Base-by-base conservation (phyloP, 225 moss, liverwort and hornwort species). In the Pleurozium schreberi region DNA sequence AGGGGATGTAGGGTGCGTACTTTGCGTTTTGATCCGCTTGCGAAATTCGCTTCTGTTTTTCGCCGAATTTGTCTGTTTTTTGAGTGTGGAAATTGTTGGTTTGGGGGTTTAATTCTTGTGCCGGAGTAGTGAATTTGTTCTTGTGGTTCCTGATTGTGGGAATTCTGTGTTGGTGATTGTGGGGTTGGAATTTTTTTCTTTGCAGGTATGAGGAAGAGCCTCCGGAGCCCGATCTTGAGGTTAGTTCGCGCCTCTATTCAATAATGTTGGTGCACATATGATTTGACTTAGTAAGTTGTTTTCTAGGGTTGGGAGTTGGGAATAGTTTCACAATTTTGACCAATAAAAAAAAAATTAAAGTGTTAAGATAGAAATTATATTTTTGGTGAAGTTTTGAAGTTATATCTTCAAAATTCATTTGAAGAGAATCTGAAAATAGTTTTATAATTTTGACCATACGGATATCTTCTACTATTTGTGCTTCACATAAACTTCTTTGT, bases 121-220 rank as follows among this genome's bases (percentile, higher is more conserved):
- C 38, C 42, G 28, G 60, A 71, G 40, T 62, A 47, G 36, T 69
- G 11, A 20, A 33, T 38, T 80, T 69, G 14, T 43, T 49, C 52
- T 84, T 68, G n/a, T 50, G 59, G 60, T 68, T 65, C 10, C 14
- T 84, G 70, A 81, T 57, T 12, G 8, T 79, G 57, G 65, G 20
- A 17, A 5, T 18, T 80, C 60, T 53, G 33, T 18, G 3, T 33
- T 5, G 33, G 28, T 61, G 62, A 53, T 59, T 82, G 15, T 43
- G 15, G 70, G 5, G 13, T 52, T 67, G 31, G 70, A 71, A 85
- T 85, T 53, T 38, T 40, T 63, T 58, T 50, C 40, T 69, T 75
- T 75, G 57, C 84, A 97, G 98, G 33, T 97, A 97, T 84, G 96
- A 98, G 18, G 98, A 98, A 90, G 97, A 98, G 87, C 98, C 98